Evolutionary conservation across 73 alveolate species (phyloP), one percentile per base, ranked within the genome.

Genomic region (Paramecium pentaurelia): DNA sequence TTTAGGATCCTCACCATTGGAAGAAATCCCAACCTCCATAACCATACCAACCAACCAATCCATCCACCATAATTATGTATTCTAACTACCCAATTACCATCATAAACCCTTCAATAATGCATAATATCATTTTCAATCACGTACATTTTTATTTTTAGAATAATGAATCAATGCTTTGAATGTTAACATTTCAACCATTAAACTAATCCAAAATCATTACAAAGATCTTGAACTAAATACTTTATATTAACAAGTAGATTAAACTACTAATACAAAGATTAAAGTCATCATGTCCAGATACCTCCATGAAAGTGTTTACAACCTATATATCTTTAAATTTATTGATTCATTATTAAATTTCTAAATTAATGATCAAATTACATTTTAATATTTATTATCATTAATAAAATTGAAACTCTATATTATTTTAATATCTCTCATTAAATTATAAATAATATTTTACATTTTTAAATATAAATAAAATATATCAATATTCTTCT

Each of bases 1-100:
- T 64, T 64, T 64, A 64, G 84, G 84, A 64, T 64, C 42, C 47
- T 34, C 84, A 64, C 42, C 84, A 64, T 64, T 64, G 84, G 84
- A 64, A 32, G 84, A 64, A 64, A 6, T 28, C 47, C 51, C 84
- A 64, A 64, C 84, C 84, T 34, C 42, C 84, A 64, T 32, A 64
- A 32, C 84, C 84, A 64, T 64, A 64, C 51, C 42, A 64, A 64
- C 47, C 60, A 49, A 49, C 60, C 60, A 64, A 28, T 34, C 84
- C 70, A 54, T 54, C 70, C 70, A 54, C 70, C 70, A 54, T 54
- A 54, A 54, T 54, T 54, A 54, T 54, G 70, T 54, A 54, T 34
- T 16, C 22, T 54, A 54, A 54, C 70, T 34, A 54, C 70, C 70
- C 70, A 54, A 54, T 54, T 54, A 54, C 70, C 70, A 54, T 54